phyloP scores from a whole-genome alignment of 768 basidiomycete species.

The Leucocoprinus sp. region DNA sequence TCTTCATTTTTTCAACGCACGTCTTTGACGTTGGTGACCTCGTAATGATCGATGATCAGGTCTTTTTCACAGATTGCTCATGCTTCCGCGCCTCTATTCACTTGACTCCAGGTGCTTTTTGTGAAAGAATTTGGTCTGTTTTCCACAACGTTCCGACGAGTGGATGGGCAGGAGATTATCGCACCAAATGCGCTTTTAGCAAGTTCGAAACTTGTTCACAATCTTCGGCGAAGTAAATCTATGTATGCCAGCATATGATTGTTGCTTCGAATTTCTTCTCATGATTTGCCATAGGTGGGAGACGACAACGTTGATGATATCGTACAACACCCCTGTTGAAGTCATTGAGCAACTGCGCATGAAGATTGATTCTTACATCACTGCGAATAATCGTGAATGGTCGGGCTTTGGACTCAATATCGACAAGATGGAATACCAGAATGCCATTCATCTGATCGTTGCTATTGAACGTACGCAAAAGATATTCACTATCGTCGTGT shows the following conservation, averaged over 20 bases:
- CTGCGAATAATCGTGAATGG: constrained; percentile 67
- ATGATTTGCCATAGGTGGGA: constrained; percentile 43
- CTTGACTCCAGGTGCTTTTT: constrained; percentile 27
- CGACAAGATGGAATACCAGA: constrained; percentile 75
- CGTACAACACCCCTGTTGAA: constrained; percentile 66
- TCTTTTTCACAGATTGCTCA: constrained; percentile 16
- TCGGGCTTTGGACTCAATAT: constrained; percentile 55
- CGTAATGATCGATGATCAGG: constrained; percentile 73
- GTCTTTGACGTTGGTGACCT: constrained; percentile 82
- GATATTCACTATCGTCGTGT: constrained; percentile 2
- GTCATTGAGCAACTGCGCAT: constrained; percentile 55
- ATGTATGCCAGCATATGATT: constrained; percentile 38
- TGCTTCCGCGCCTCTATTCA: background rate
- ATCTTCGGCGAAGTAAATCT: constrained; percentile 64
- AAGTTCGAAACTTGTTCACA: constrained; percentile 67
- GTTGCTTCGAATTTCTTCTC: background rate
- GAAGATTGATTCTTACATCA: constrained; percentile 53
- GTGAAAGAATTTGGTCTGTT: constrained; percentile 78
- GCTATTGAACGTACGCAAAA: constrained; percentile 62
- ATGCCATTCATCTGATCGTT: constrained; percentile 57
- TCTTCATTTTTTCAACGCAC: constrained; percentile 81
- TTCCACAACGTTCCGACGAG: constrained; percentile 70
- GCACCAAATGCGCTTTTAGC: constrained; percentile 71
- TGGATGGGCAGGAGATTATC: constrained; percentile 74
- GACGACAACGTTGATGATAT: constrained; percentile 54